Conservation (phyloP, 2,329 filamentous ascomycete genomes). For the Zymoseptoria passerinii region DNA sequence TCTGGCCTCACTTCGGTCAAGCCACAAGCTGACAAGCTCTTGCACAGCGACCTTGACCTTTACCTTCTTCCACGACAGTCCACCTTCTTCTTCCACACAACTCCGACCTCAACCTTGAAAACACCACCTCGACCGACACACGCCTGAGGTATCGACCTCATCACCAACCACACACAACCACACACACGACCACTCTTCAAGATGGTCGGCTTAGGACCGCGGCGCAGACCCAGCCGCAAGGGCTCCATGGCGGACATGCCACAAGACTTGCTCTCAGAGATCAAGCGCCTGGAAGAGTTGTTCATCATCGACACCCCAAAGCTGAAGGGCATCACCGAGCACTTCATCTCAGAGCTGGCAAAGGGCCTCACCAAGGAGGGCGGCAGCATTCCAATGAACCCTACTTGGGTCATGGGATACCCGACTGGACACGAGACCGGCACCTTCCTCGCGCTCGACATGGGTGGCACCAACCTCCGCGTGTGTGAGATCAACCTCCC, state of each 20-base stretch:
- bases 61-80: neutral
- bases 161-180: constrained; percentile 4
- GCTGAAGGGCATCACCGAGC: constrained; percentile 81
- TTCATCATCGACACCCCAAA: constrained; percentile 72
- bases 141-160: constrained; percentile 1
- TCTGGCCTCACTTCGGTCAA: neutral
- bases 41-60: neutral
- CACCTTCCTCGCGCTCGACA: constrained; percentile 81
- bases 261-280: constrained; percentile 71
- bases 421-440: constrained; percentile 82
- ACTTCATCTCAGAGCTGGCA: constrained; percentile 79
- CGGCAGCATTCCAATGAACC: constrained; percentile 95
- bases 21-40: neutral
- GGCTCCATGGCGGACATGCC: constrained; percentile 87
- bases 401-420: constrained; percentile 89
- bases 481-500: constrained; percentile 89
- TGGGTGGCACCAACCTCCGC: constrained; percentile 92
- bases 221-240: constrained; percentile 60
- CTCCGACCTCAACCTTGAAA: neutral
- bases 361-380: constrained; percentile 86
- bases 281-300: constrained; percentile 71
- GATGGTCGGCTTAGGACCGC: constrained; percentile 59
- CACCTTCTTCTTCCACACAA: neutral
- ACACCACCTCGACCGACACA: neutral
- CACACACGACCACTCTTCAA: constrained; percentile 24